Percentiles rank a stretch among this genome's conserved stretches.
Evolutionary conservation across 768 basidiomycete species (phyloP).

Genomic region (Agrocybe chaxingu): DNA sequence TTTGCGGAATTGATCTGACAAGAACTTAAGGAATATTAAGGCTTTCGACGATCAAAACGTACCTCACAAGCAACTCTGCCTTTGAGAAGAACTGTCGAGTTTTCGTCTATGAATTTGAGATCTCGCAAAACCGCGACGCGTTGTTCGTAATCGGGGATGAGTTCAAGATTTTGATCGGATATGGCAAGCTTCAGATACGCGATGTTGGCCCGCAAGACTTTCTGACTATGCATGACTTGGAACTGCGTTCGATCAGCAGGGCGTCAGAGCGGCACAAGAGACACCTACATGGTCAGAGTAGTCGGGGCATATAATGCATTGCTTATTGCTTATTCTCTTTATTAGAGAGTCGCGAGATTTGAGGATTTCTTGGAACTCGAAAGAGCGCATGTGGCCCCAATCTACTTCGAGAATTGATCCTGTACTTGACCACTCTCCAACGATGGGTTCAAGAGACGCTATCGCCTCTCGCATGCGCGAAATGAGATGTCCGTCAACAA

Average conservation of each 20-base stretch:
- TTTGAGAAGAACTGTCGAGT: constrained; percentile 92
- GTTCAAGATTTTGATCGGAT: constrained; percentile 95
- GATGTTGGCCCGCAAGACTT: constrained; percentile 70
- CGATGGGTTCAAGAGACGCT: constrained; percentile 43
- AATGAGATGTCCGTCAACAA: constrained; percentile 65
- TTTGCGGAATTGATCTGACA: constrained; percentile 95
- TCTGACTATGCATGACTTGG: constrained; percentile 67
- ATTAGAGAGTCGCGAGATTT: constrained; percentile 51
- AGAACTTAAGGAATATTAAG: constrained; percentile 1
- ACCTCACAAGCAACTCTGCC: constrained; percentile 99
- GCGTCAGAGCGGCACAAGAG: constrained; percentile 1
- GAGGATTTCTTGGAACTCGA: constrained; percentile 89
- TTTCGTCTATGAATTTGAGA: constrained; percentile 91
- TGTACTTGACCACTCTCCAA: constrained; percentile 53
- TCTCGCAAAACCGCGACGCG: constrained; percentile 87
- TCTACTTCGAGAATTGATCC: constrained; percentile 69
- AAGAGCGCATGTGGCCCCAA: constrained; percentile 76
- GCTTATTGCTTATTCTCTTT: constrained; percentile 36
- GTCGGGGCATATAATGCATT: constrained; percentile 59
- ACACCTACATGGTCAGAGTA: constrained; percentile 75
- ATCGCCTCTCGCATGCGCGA: constrained; percentile 58
- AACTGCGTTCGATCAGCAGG: constrained; percentile 51
- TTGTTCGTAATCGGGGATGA: constrained; percentile 96
- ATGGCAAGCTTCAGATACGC: constrained; percentile 77
- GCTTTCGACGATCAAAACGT: constrained; percentile 9